Percentiles rank a stretch among this genome's conserved stretches.
phyloP scores from a whole-genome alignment of 805 yeast species.

The Gaillardinia entomophila region DNA sequence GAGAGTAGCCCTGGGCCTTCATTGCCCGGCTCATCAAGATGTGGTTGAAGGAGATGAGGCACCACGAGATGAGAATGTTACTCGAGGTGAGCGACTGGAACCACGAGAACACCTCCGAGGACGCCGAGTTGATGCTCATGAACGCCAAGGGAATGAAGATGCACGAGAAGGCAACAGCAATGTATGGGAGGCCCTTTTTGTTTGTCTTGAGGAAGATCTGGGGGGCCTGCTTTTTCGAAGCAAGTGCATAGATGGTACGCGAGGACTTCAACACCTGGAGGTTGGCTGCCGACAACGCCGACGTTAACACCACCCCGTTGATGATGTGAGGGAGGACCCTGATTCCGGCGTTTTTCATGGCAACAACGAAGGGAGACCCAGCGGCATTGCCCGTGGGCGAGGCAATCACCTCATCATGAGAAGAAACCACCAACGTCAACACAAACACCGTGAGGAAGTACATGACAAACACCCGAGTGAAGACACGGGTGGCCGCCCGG shows the following conservation, averaged over 20 bases:
- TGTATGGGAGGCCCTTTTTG: conserved; percentile 24
- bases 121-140: conserved; percentile 18
- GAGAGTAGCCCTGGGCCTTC: conserved; percentile 33
- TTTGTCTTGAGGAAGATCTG: conserved; percentile 23
- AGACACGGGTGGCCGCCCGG: conserved; percentile 22
- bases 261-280: conserved; percentile 20
- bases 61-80: conserved; percentile 24
- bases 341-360: conserved; percentile 27
- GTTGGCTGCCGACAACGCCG: conserved; percentile 36
- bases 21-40: conserved; percentile 27
- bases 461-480: conserved; percentile 21
- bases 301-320: conserved; percentile 33
- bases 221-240: conserved; percentile 35
- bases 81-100: conserved; percentile 27
- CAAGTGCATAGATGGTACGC: conserved; percentile 30
- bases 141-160: conserved; percentile 31
- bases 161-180: conserved; percentile 17
- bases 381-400: conserved; percentile 21
- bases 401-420: conserved; percentile 19
- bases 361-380: conserved; percentile 38
- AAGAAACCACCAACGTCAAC: conserved; percentile 27
- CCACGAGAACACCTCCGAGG: conserved; percentile 29
- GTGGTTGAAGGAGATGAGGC: conserved; percentile 24
- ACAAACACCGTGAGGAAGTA: conserved; percentile 26
- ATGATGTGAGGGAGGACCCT: conserved; percentile 29